Evolutionary conservation across 352 stramenopile species (phyloP).

Genomic region (Globisporangium polare): DNA sequence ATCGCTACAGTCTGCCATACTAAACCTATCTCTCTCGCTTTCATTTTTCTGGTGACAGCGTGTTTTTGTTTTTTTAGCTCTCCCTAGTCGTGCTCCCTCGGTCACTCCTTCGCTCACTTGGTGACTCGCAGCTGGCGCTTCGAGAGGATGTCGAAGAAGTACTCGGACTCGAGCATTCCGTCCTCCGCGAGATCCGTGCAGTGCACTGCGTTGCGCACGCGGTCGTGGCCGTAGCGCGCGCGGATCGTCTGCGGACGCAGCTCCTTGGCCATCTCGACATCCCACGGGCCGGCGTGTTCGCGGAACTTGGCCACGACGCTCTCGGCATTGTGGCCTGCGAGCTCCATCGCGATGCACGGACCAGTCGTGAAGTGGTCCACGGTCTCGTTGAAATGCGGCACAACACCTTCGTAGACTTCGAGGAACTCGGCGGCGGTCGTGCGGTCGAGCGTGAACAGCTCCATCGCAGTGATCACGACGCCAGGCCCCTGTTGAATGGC

Average conservation of each 20-base stretch:
- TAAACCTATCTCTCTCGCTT: too few species aligned
- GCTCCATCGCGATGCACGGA: conserved; percentile 88
- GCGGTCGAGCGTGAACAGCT: conserved; percentile 88
- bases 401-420: conserved; percentile 81
- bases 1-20: too few species aligned
- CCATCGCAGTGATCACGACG: conserved; percentile 84
- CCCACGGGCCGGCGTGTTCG: conserved; percentile 84
- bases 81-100: too few species aligned
- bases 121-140: conserved; percentile 32
- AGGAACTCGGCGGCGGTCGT: conserved; percentile 61
- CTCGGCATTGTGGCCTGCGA: conserved; percentile 57
- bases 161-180: conserved; percentile 87
- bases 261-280: conserved; percentile 92
- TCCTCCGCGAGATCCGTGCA: conserved; percentile 93
- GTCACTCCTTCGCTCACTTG: background rate
- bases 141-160: conserved; percentile 94
- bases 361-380: conserved; percentile 89
- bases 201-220: conserved; percentile 89
- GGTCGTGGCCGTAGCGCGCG: conserved; percentile 85
- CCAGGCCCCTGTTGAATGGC: conserved; percentile 63
- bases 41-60: too few species aligned
- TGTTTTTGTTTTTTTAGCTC: too few species aligned
- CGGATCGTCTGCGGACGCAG: conserved; percentile 87
- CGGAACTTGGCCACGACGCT: conserved; percentile 73
- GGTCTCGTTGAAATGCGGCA: conserved; percentile 72